Evolutionary conservation across 768 basidiomycete genomes (phyloP), one percentile per base, ranked within the genome.

Genomic region (Tylopilus balloui): DNA sequence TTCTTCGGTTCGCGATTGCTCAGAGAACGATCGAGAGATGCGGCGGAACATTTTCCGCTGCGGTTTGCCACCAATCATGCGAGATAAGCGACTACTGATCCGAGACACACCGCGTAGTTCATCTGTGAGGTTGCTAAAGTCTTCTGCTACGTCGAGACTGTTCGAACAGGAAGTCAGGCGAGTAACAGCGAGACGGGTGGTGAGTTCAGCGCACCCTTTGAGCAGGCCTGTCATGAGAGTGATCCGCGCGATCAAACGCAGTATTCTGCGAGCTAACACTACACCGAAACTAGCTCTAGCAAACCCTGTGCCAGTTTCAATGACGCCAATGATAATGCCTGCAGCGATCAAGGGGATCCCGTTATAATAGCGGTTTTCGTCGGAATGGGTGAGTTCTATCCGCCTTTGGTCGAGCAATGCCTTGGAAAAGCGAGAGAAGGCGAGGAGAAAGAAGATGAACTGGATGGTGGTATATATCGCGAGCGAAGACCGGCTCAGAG

Each of bases 291-390:
- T 70, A 23, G 71, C 73, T 13, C 69, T 66, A 3, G 74, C 75
- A 55, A 88, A 88, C 1, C 86, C 88, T 10, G 83, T 58, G 6
- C 80, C 63, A 6, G 77, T 79, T 65, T 91, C 88, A 40, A 83
- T 61, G 3, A 78, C 78, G 10, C 85, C 84, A 21, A 89, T 59
- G 58, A 80, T 77, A 47, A 85, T 60, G 3, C 79, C 85, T 0
- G 60, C 69, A n/a, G 75, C 69, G 38, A 88, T 72, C 86, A 86
- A 90, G 15, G 72, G 78, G 10, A 79, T 75, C 10, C 88, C 88
- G 49, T 73, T 76, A 55, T 83, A 69, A 17, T 78, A 64, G 20
- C 71, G 64, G n/a, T 52, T 54, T 61, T 81, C 77, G 49, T 78
- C 74, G 38, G 69, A 68, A 11, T 67, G 66, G 7, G 71, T 59